Evolutionary conservation across 441 rosid species (phyloP), one percentile per base, ranked within the genome.

Genomic region (Raphanus hybrid): DNA sequence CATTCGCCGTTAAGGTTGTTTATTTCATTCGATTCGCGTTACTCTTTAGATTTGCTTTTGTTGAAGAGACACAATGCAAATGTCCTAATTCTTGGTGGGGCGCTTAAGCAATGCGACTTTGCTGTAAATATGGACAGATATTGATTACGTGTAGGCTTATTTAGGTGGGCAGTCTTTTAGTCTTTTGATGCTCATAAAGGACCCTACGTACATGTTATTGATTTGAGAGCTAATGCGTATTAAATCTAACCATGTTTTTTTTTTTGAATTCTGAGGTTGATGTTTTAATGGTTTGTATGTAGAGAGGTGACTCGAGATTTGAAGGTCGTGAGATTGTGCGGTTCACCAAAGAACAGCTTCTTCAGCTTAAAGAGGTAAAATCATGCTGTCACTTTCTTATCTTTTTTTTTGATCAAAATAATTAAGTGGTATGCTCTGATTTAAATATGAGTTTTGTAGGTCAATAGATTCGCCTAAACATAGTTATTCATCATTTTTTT

Each of bases 321-420:
- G 97, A 91, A 70, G 92, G 80, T 26, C 87, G 64, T 70, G 98
- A 93, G 64, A 75, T 85, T 64, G 81, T 95, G 76, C 82, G 70
- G 29, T 93, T 85, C 84, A 80, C 90, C n/a, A 80, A 88, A 64
- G 93, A 95, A 15, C 97, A 90, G 81, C 85, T 95, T 35, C 79
- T 95, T 75, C 89, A 90, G 81, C 87, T 90, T 15, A 84, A 80
- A 74, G 96, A 88, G 95, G 98, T n/a, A n/a, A n/a, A n/a, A n/a
- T n/a, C n/a, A n/a, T n/a, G n/a, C n/a, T n/a, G n/a, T n/a, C n/a
- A n/a, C n/a, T n/a, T n/a, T n/a, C n/a, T n/a, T n/a, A n/a, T n/a
- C n/a, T n/a, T 3, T 3, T 3, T 45, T 14, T 45, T 45, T 12
- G 15, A 14, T 11, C 50, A 11, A 29, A 29, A 1, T 23, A 10